phyloP scores from a whole-genome alignment of 495 filamentous ascomycete genomes.

The Talaromyces trachyspermus region DNA sequence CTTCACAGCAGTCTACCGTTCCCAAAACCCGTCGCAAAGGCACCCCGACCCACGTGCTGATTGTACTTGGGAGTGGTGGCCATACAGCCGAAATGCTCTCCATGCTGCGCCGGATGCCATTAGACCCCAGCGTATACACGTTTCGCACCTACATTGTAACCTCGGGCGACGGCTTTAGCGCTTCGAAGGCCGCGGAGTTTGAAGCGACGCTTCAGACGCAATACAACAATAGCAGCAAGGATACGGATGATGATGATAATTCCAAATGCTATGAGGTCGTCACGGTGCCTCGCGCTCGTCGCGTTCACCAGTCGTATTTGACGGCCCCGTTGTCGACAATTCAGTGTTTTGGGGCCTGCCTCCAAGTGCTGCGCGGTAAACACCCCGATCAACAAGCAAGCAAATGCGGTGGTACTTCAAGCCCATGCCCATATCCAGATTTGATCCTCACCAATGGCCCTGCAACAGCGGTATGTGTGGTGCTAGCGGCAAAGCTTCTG shows the following conservation, averaged over 20 bases:
- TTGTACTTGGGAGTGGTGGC: constrained; percentile 86
- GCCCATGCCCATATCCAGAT: constrained; percentile 49
- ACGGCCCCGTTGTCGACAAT: constrained; percentile 58
- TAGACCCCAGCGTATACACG: constrained; percentile 42
- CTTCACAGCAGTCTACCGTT: constrained; percentile 27
- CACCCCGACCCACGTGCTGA: constrained; percentile 57
- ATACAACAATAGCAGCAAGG: constrained; percentile 15
- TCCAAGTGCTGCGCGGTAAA: constrained; percentile 35
- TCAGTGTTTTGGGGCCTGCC: constrained; percentile 44
- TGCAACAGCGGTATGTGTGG: constrained; percentile 73
- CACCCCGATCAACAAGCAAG: constrained; percentile 23
- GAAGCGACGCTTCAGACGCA: constrained; percentile 31
- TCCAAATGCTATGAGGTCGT: constrained; percentile 47
- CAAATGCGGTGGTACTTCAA: constrained; percentile 12
- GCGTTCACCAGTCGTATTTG: constrained; percentile 67
- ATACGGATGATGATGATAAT: constrained; percentile 16
- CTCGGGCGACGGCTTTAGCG: constrained; percentile 68
- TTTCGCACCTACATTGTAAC: constrained; percentile 79
- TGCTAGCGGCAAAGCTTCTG: constrained; percentile 59
- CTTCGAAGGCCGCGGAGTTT: constrained; percentile 55
- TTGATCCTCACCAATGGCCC: constrained; percentile 85
- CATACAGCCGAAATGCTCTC: constrained; percentile 92
- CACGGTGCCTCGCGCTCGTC: constrained; percentile 61
- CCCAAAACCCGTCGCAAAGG: constrained; percentile 24
- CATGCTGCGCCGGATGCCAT: constrained; percentile 50